These are phyloP conservation scores for Talaromyces sp. DNA, from an alignment of 2,329 filamentous ascomycete genomes.

Conservation along the genomic window DNA sequence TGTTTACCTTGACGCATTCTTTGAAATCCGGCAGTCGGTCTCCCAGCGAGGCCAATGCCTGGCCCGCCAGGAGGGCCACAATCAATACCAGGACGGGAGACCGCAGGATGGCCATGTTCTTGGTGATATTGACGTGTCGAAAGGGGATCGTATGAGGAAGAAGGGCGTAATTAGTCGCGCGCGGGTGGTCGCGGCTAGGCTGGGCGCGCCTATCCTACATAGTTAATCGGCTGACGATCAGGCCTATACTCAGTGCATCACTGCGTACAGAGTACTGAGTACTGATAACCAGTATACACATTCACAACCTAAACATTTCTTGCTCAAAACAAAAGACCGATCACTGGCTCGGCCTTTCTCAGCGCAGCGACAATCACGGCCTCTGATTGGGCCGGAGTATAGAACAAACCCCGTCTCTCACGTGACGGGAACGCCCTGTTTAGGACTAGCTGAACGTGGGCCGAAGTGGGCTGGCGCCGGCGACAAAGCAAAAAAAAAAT, in stretches of 20 bases:
- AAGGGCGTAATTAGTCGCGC: background rate
- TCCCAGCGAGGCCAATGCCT: conserved; percentile 65
- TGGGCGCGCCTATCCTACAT: background rate
- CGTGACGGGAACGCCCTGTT: conserved; percentile 14
- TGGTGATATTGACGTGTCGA: background rate
- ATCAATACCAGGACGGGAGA: conserved; percentile 15
- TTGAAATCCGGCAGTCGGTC: conserved; percentile 83
- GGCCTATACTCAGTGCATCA: no score
- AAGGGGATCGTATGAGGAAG: background rate
- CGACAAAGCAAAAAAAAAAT: conserved; percentile 4
- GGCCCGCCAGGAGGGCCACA: conserved; percentile 28
- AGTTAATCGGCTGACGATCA: background rate
- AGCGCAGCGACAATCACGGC: background rate
- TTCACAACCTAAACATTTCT: background rate
- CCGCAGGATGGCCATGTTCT: background rate
- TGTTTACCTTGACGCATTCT: conserved; percentile 71
- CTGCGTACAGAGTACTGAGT: no score
- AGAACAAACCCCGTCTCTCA: conserved; percentile 12
- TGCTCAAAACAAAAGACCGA: background rate
- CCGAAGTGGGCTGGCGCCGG: conserved; percentile 9
- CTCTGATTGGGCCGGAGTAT: background rate
- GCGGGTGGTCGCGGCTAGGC: background rate
- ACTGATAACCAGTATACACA: background rate
- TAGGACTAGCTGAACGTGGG: conserved; percentile 2
- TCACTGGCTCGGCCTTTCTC: background rate